Base-by-base conservation (phyloP, 306 rosid species). In the Corylus avellana region DNA sequence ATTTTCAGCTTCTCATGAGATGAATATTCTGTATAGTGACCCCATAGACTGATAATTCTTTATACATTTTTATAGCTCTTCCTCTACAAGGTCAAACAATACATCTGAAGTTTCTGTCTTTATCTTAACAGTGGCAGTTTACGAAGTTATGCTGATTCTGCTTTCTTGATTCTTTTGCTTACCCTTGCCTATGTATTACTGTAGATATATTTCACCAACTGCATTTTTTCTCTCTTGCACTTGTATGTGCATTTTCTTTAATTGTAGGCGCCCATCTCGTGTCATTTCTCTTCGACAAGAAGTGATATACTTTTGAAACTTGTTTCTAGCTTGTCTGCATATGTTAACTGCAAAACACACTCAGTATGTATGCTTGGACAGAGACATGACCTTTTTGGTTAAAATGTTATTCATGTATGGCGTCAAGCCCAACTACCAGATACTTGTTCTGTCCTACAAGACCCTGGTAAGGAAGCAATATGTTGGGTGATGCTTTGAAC, bases 221-320 rank as follows among this genome's bases (percentile, higher is more conserved):
- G 37, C n/a, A 58, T 22, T 10, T 22, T 10, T 22, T 3, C 66
- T 11, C 12, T 58, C 5, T 58, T 66, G 22, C 78, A 75, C 8
- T 42, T 42, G 46, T 42, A 63, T 32, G 63, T 17, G 2, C n/a
- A 5, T 22, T 29, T 42, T 82, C 18, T 66, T 3, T 46, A 51
- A 54, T 47, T 44, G 47, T 53, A 80, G 62, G 81, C 54, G 63
- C 59, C 61, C 78, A 51, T 74, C 69, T 79, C 50, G 50, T 37
- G 73, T 84, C 81, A 70, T 80, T 44, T 72, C 75, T 78, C 75
- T 67, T 68, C 73, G 57, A 80, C 79, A 44, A 42, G 72, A n/a
- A 25, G 72, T 42, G 25, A 42, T 42, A 68, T 72, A 44, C 70
- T 78, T 35, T 27, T 22, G 73, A 54, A 73, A 51, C 46, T 32